Conservation (phyloP, 73 alveolate species). For the Paramecium octaurelia region DNA sequence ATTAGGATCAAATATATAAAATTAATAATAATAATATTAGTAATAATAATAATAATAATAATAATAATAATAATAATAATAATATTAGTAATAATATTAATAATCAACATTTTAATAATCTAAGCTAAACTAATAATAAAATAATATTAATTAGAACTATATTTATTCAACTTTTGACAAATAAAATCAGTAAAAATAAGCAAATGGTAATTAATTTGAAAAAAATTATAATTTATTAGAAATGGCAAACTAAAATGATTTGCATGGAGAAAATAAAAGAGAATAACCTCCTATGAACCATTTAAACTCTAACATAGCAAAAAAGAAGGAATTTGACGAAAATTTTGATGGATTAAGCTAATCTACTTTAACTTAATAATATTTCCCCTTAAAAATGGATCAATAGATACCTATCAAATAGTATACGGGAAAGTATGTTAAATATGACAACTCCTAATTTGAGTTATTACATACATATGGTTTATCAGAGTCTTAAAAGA, state of each 20-base stretch:
- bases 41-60: not conserved
- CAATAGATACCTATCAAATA: not conserved
- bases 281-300: not conserved
- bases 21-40: not conserved
- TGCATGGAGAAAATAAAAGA: not conserved
- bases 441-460: not conserved
- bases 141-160: not conserved
- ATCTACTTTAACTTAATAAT: not conserved
- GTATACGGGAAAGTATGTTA: not conserved
- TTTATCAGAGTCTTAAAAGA: not conserved
- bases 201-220: not conserved
- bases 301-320: not conserved
- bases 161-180: not conserved
- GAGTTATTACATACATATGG: not conserved
- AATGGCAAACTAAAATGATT: not conserved
- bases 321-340: not conserved
- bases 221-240: not conserved
- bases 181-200: not conserved
- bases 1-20: not conserved
- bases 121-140: not conserved
- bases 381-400: not conserved
- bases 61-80: not conserved
- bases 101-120: not conserved
- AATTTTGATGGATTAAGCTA: slow-evolving; percentile 42
- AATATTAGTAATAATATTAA: not conserved